Evolutionary conservation across 2,329 filamentous ascomycete species (phyloP).

Genomic region (Trichoderma arundinaceum): DNA sequence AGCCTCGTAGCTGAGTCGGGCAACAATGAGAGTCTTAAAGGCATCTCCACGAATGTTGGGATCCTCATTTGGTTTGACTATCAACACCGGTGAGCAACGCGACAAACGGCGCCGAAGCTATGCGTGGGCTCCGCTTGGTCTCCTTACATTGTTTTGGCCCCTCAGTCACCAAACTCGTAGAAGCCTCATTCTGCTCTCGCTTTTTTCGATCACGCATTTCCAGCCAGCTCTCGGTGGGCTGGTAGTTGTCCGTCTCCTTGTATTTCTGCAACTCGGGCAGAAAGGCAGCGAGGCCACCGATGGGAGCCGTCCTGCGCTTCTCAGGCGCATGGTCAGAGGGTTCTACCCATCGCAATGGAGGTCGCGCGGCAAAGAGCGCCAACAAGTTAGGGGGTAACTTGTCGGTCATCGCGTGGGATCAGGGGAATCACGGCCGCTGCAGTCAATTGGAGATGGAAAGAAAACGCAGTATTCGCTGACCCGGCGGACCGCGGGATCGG

Average conservation of each 20-base stretch:
- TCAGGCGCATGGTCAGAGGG: slow-evolving; percentile 83
- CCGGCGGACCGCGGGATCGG: slow-evolving; percentile 13
- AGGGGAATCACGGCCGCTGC: not conserved
- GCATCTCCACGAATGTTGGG: slow-evolving; percentile 89
- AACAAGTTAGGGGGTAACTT: slow-evolving; percentile 92
- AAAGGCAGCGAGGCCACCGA: slow-evolving; percentile 76
- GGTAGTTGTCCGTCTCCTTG: slow-evolving; percentile 76
- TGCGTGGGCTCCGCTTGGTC: not conserved
- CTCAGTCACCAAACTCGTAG: slow-evolving; percentile 68
- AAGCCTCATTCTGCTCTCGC: slow-evolving; percentile 74
- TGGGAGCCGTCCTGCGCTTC: slow-evolving; percentile 74
- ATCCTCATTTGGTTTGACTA: slow-evolving; percentile 84
- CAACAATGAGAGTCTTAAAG: slow-evolving; percentile 93
- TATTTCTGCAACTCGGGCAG: slow-evolving; percentile 77
- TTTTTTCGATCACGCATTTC: slow-evolving; percentile 84
- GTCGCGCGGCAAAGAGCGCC: slow-evolving; percentile 92
- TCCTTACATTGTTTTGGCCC: slow-evolving; percentile 67
- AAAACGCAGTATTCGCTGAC: not conserved
- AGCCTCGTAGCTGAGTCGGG: slow-evolving; percentile 85
- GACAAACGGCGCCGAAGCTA: not conserved
- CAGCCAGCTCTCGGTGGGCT: slow-evolving; percentile 90
- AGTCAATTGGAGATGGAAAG: not conserved
- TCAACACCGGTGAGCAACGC: slow-evolving; percentile 30
- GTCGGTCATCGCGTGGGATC: slow-evolving; percentile 76
- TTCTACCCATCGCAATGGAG: slow-evolving; percentile 86